Percentiles rank a stretch among this genome's conserved stretches.
phyloP scores from a whole-genome alignment of 2,329 filamentous ascomycete species.

The Uncinocarpus reesii region DNA sequence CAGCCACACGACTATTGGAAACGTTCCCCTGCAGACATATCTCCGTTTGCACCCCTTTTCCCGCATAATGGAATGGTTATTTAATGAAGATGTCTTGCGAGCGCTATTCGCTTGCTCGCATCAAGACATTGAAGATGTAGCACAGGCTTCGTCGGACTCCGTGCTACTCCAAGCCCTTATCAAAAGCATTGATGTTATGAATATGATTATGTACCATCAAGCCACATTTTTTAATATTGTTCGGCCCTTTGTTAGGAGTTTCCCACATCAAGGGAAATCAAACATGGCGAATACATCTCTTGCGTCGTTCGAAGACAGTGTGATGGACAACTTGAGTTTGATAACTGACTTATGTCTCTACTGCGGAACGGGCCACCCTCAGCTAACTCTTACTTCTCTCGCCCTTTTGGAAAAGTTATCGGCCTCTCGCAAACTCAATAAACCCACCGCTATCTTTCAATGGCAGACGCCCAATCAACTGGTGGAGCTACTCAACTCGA shows the following conservation, averaged over 20 bases:
- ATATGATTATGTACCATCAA: slow-evolving; percentile 73
- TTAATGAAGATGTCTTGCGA: slow-evolving; percentile 78
- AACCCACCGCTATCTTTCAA: slow-evolving; percentile 55
- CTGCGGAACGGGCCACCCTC: slow-evolving; percentile 71
- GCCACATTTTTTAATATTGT: slow-evolving; percentile 86
- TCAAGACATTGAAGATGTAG: slow-evolving; percentile 62
- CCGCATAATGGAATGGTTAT: slow-evolving; percentile 95
- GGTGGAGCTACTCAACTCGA: slow-evolving; percentile 74
- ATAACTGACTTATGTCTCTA: slow-evolving; percentile 78
- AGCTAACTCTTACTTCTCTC: slow-evolving; percentile 69
- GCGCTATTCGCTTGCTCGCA: slow-evolving; percentile 69
- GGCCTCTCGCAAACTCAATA: slow-evolving; percentile 68
- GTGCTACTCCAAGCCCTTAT: slow-evolving; percentile 70
- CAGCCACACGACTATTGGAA: slow-evolving; percentile 57
- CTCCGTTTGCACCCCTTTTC: slow-evolving; percentile 83
- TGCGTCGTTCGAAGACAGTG: slow-evolving; percentile 82
- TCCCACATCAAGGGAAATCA: slow-evolving; percentile 48
- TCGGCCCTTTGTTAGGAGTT: slow-evolving; percentile 61
- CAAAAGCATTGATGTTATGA: slow-evolving; percentile 72
- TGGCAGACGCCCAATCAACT: slow-evolving; percentile 67
- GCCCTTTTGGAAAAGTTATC: slow-evolving; percentile 77
- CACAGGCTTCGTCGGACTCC: slow-evolving; percentile 63
- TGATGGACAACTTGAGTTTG: slow-evolving; percentile 68
- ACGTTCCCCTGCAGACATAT: slow-evolving; percentile 59
- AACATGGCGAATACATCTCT: slow-evolving; percentile 65